Percentiles rank a stretch among this genome's conserved stretches.
Evolutionary conservation across 371 early-diverging fungal genomes (phyloP).

Genomic region (Sporodiniella umbellata): DNA sequence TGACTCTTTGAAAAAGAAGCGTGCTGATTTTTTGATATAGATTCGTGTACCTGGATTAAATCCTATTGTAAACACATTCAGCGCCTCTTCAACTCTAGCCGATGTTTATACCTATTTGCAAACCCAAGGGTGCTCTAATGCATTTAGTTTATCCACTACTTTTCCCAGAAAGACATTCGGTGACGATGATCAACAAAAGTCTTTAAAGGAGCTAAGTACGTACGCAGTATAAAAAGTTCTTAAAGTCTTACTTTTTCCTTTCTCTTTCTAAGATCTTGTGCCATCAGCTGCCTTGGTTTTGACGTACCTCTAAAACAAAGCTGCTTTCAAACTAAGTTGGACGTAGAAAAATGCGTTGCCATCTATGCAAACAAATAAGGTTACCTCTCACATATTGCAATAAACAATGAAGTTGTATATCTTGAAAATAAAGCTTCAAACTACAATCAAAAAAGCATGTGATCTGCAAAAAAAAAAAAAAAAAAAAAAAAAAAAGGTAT

Average conservation of each 20-base stretch:
- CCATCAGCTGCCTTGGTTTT: background rate
- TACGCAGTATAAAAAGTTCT: too few species aligned
- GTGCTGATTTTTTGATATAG: slow-evolving; percentile 13
- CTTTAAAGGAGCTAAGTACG: slow-evolving; percentile 53
- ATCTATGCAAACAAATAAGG: too few species aligned
- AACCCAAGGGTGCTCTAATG: slow-evolving; percentile 46
- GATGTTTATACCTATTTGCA: slow-evolving; percentile 65
- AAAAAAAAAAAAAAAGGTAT: too few species aligned
- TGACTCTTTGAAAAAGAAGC: background rate
- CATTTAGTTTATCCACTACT: slow-evolving; percentile 65
- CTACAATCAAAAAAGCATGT: too few species aligned
- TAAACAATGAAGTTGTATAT: too few species aligned
- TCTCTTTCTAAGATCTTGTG: slow-evolving; percentile 1
- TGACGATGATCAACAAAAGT: slow-evolving; percentile 30
- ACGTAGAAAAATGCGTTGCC: too few species aligned
- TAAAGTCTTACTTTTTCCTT: too few species aligned
- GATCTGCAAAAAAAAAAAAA: too few species aligned
- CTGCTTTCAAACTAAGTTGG: too few species aligned
- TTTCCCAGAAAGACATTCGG: slow-evolving; percentile 70
- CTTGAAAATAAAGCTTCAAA: too few species aligned
- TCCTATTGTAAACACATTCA: slow-evolving; percentile 70
- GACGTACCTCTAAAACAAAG: background rate
- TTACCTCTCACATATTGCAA: too few species aligned
- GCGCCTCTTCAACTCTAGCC: slow-evolving; percentile 62
- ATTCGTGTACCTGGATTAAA: slow-evolving; percentile 50